Evolutionary conservation across 345 rosid species (phyloP).

Genomic region (Eucalyptus cloeziana): DNA sequence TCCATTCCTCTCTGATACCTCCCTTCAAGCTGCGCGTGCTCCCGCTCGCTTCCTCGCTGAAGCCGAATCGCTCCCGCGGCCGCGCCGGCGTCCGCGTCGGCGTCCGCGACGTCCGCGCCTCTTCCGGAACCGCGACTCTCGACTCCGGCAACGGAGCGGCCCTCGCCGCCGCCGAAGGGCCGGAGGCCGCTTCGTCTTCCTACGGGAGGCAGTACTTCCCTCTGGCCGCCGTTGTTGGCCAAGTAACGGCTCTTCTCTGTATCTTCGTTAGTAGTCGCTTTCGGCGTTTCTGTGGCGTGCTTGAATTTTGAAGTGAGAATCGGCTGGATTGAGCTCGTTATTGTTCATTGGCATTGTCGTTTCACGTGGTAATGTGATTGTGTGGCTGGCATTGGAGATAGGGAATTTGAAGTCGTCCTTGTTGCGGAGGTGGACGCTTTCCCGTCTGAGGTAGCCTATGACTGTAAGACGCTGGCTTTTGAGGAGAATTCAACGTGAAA

Average conservation of each 20-base stretch:
- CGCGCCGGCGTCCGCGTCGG: background rate
- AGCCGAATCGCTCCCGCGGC: background rate
- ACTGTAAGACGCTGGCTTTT: background rate
- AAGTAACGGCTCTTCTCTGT: slow-evolving; percentile 22
- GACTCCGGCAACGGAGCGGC: slow-evolving; percentile 47
- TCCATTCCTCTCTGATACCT: background rate
- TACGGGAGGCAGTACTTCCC: slow-evolving; percentile 81
- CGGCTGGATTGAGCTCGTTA: background rate
- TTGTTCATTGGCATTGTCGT: background rate
- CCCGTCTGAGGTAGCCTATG: background rate
- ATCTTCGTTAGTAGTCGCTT: background rate
- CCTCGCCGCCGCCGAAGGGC: background rate
- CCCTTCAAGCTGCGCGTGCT: slow-evolving; percentile 1
- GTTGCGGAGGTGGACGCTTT: background rate
- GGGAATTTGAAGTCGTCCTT: background rate
- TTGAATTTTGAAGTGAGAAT: background rate
- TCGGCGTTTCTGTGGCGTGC: background rate
- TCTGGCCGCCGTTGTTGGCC: slow-evolving; percentile 90
- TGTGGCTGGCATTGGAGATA: background rate
- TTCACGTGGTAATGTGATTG: background rate
- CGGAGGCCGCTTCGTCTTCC: slow-evolving; percentile 7
- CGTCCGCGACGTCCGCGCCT: background rate
- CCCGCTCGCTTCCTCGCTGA: background rate
- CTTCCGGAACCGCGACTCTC: slow-evolving; percentile 11
- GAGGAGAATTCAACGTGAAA: background rate